Percentiles rank a stretch among this genome's conserved stretches.
phyloP scores from a whole-genome alignment of 768 basidiomycete species.

The Rhizopogon vinicolor region DNA sequence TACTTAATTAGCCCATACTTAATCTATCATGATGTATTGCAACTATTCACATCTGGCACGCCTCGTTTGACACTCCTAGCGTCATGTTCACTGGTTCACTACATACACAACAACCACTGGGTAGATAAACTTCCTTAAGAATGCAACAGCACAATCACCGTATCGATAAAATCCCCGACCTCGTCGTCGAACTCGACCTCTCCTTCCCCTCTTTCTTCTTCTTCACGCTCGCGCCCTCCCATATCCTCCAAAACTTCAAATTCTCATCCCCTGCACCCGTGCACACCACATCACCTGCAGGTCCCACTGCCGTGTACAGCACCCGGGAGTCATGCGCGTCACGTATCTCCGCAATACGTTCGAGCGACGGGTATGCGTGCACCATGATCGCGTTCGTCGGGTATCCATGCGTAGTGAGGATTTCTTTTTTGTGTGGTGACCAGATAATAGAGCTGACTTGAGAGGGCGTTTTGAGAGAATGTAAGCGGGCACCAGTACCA shows the following conservation, averaged over 20 bases:
- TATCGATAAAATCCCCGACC: constrained; percentile 30
- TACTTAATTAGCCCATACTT: no score
- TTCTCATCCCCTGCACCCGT: constrained; percentile 96
- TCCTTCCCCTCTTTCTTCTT: constrained; percentile 31
- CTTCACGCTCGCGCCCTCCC: constrained; percentile 53
- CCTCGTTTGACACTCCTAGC: no score
- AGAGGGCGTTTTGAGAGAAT: constrained; percentile 80
- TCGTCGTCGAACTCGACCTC: constrained; percentile 18
- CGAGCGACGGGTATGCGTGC: constrained; percentile 67
- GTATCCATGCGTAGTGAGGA: constrained; percentile 91
- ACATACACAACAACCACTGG: not conserved
- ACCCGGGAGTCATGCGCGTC: constrained; percentile 94
- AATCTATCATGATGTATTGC: no score
- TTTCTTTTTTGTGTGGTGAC: constrained; percentile 83
- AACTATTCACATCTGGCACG: no score
- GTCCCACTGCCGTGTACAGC: constrained; percentile 78
- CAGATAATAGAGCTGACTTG: constrained; percentile 92
- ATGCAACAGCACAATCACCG: constrained; percentile 20
- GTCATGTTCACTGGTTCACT: not conserved
- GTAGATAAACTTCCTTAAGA: not conserved
- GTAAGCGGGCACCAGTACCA: constrained; percentile 87
- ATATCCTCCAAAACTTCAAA: constrained; percentile 92
- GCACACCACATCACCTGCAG: constrained; percentile 86
- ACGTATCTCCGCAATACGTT: constrained; percentile 75
- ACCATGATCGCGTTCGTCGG: constrained; percentile 83